Conservation (phyloP, 2,329 filamentous ascomycete genomes). For the Verticillium klebahnii region DNA sequence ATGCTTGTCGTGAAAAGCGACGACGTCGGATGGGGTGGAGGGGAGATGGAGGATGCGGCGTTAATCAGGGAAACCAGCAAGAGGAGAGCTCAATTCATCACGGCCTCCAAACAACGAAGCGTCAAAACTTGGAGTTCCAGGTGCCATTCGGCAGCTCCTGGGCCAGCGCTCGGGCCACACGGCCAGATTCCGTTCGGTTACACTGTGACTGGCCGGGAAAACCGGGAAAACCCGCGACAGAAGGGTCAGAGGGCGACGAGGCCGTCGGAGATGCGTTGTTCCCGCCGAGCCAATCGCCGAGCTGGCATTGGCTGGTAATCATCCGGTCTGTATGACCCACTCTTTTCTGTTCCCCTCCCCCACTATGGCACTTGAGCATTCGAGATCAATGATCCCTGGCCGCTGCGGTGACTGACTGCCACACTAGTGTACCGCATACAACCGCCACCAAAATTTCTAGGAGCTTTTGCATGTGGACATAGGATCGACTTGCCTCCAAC, state of each 20-base stretch:
- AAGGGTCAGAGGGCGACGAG: neutral
- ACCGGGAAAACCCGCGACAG: slow-evolving; percentile 14
- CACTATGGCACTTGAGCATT: neutral
- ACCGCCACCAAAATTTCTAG: neutral
- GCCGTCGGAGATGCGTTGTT: neutral
- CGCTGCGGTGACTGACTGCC: slow-evolving; percentile 8
- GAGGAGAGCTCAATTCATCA: slow-evolving; percentile 2
- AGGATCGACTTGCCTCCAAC: neutral
- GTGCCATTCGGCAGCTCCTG: neutral
- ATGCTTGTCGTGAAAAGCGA: neutral
- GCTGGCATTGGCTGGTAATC: slow-evolving; percentile 4
- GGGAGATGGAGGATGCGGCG: slow-evolving; percentile 1
- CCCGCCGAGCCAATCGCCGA: neutral
- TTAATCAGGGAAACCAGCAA: neutral
- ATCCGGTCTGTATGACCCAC: neutral
- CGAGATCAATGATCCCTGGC: slow-evolving; percentile 3
- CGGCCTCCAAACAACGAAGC: slow-evolving; percentile 1
- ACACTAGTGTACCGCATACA: neutral
- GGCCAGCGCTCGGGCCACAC: neutral
- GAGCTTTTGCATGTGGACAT: neutral
- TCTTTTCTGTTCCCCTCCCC: neutral
- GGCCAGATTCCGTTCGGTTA: neutral
- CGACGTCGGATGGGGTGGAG: neutral
- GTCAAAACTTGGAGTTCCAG: slow-evolving; percentile 5
- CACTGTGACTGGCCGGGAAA: neutral